Evolutionary conservation across 805 yeast species (phyloP), one percentile per base, ranked within the genome.

Genomic region (Wickerhamomyces pijperi): DNA sequence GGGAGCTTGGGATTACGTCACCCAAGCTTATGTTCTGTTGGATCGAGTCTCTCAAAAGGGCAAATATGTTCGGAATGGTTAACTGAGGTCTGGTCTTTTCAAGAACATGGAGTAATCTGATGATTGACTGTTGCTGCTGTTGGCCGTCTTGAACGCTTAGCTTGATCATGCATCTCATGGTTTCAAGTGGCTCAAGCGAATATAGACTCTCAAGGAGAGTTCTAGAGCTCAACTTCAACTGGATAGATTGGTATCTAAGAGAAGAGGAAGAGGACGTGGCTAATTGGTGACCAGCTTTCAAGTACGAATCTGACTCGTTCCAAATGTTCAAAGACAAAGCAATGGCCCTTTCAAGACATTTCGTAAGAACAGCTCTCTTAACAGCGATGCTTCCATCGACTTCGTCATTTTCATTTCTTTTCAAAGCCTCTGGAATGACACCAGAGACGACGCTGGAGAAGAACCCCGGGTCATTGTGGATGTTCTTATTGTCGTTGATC

Each of bases 21-120:
- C n/a, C n/a, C n/a, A n/a, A n/a, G n/a, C n/a, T n/a, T n/a, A 13
- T n/a, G 42, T 46, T 41, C 1, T 51, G 58, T 14, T 53, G 38
- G 9, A 25, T 4, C 7, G 29, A 25, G 5, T 75, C 61, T 18
- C 58, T 53, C 25, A 81, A 64, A 0, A 83, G 64, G 41, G 72
- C 67, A 46, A 84, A 64, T 4, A 87, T 60, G 47, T 73, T 70
- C 0, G 94, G 88, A 13, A 86, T 61, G 0, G 94, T 82, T 5
- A 74, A 50, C 41, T 77, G 82, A 0, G 94, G 82, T 46, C 83
- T 74, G 7, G 94, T 82, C 1, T 92, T 90, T 59, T 88, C 96
- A 36, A 88, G 60, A 2, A 82, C 78, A 54, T 83, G 86, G n/a
- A 84, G 56, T 2, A 84, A 51, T 46, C 78, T 81, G 48, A 76